Base-by-base conservation (phyloP, 2,329 filamentous ascomycete genomes). In the Trichoderma hamatum region DNA sequence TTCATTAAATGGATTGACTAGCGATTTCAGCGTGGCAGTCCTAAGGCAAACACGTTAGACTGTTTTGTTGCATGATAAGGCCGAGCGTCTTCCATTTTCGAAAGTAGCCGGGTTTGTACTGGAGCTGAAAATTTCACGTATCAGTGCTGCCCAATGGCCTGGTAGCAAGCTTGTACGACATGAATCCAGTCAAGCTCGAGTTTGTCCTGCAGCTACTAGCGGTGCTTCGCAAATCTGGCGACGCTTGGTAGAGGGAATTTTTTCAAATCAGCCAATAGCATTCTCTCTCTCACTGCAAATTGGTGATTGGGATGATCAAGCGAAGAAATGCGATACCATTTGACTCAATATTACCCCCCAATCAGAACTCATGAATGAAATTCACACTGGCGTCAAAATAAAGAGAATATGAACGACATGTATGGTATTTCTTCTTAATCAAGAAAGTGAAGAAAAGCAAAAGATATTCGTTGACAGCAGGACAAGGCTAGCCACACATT, bases 111-210 rank as follows among this genome's bases (percentile, higher is more conserved):
- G n/a, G 36, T 28, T 13, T 39, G 54, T 26, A 21, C 9, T 28
- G 32, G 54, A 21, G 39, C 52, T 59, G 54, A 67, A 51, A n/a
- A 11, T 11, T 4, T 26, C 39, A 59, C 24, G 34, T 67, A 51
- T 26, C 24, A 51, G 7, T 36, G 28, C n/a, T 54, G 65, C 26
- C 56, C 65, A 68, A 68, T 68, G 30, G 49, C 28, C 36, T 61
- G 55, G 24, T 49, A 46, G 46, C 56, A 61, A 68, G 56, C 65
- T 9, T 54, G 55, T 60, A 46, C 58, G n/a, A 61, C 65, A 61
- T 34, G 19, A 34, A 5, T 51, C n/a, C 30, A 67, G 64, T 67
- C 34, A 39, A 21, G 11, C 30, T 30, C n/a, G 28, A 36, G 39
- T 59, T 24, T 26, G 58, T 51, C 19, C 54, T 67, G 54, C 54